These are phyloP conservation scores for Myxozyma neglecta DNA, from an alignment of 805 yeast species.

Conservation along the genomic window DNA sequence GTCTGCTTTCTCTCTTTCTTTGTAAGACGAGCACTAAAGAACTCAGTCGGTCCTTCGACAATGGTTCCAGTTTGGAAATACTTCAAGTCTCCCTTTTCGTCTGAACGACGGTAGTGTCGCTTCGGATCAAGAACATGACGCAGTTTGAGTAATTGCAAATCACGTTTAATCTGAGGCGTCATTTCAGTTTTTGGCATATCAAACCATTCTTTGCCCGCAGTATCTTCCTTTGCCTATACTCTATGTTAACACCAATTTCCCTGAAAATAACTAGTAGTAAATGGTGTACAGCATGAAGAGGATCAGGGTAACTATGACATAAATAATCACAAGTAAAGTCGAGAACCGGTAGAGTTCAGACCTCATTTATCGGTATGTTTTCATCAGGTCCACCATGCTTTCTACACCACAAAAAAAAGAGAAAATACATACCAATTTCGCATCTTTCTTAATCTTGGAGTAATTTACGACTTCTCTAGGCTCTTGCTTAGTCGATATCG, in stretches of 20 bases:
- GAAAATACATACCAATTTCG: slow-evolving; percentile 32
- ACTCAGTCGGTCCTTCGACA: slow-evolving; percentile 78
- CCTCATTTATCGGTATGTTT: slow-evolving; percentile 9
- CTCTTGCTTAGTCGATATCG: background rate
- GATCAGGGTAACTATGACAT: slow-evolving; percentile 38
- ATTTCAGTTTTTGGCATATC: slow-evolving; percentile 73
- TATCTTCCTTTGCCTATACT: slow-evolving; percentile 35
- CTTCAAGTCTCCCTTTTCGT: slow-evolving; percentile 60
- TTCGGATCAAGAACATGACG: slow-evolving; percentile 93
- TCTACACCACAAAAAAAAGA: background rate
- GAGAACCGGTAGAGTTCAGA: slow-evolving; percentile 24
- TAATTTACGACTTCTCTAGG: slow-evolving; percentile 39
- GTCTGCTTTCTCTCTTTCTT: slow-evolving; percentile 74
- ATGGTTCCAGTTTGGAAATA: slow-evolving; percentile 88
- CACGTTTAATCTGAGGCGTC: slow-evolving; percentile 71
- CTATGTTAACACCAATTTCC: background rate
- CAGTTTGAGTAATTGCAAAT: slow-evolving; percentile 73
- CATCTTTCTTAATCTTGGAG: slow-evolving; percentile 35
- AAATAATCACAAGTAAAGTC: slow-evolving; percentile 21
- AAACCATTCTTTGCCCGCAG: slow-evolving; percentile 72
- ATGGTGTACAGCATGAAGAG: background rate
- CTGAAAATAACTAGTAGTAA: background rate
- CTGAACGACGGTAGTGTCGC: slow-evolving; percentile 70
- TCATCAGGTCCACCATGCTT: slow-evolving; percentile 25
- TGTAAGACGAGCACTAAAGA: slow-evolving; percentile 62